A percentile compares a stretch with the other conserved stretches of the same genome.
phyloP scores from a whole-genome alignment of 305 asterid species.

The Petunia hybrid region DNA sequence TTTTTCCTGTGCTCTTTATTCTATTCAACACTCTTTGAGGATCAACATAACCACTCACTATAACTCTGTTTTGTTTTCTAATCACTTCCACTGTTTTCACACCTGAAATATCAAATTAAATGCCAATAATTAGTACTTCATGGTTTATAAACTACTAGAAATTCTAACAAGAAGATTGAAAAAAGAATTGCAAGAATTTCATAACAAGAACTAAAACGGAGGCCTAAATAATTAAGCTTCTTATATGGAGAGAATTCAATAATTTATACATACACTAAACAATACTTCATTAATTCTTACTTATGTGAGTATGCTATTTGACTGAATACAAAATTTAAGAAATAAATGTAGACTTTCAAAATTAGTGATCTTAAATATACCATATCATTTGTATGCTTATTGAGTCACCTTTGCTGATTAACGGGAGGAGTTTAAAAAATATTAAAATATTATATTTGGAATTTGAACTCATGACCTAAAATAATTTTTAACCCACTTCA shows the following conservation, averaged over 20 bases:
- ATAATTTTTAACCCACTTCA: too few species aligned
- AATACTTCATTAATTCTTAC: too few species aligned
- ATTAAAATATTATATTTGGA: too few species aligned
- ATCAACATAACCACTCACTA: conserved; percentile 77
- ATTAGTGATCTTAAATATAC: too few species aligned
- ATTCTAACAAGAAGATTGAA: background rate
- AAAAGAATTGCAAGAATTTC: background rate
- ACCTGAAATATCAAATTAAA: conserved; percentile 47
- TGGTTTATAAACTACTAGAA: background rate
- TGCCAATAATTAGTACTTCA: background rate
- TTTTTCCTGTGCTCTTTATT: conserved; percentile 80
- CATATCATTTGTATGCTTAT: too few species aligned
- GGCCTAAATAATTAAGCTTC: background rate
- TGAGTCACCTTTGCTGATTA: too few species aligned
- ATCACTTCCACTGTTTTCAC: conserved; percentile 73
- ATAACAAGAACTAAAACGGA: background rate
- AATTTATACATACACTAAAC: background rate
- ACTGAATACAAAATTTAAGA: too few species aligned
- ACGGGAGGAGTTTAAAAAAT: too few species aligned
- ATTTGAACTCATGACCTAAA: too few species aligned
- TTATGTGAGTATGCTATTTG: too few species aligned
- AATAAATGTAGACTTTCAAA: too few species aligned
- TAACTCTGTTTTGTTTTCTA: conserved; percentile 77
- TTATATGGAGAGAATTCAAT: background rate
- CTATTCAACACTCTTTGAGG: conserved; percentile 74